Base-by-base conservation (phyloP, 371 early-diverging fungal species). In the Phascolomyces articulosus region DNA sequence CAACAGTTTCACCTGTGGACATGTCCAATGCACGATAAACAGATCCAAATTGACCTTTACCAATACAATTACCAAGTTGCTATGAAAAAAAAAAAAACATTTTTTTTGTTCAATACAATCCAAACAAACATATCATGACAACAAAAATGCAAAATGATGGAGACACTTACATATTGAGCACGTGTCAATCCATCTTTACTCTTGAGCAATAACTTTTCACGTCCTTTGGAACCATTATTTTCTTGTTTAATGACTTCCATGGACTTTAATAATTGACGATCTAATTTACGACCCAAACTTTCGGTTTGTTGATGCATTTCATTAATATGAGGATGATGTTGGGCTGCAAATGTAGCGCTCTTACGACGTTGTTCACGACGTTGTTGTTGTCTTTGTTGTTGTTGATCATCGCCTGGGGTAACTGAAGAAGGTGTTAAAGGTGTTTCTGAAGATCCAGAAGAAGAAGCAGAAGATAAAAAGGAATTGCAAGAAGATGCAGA, bases 31-130 rank as follows among this genome's bases (percentile, higher is more conserved):
- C 96, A 20, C 91, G 82, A 70, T 92, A 92, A 0, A 96, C 97
- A 7, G 90, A 79, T 10, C 95, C 97, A 70, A 95, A 96, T 53
- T 95, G 95, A 2, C 97, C 97, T 65, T 92, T 90, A 3, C 97
- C 97, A 38, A 96, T 93, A 66, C 94, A 94, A 65, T 91, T 91
- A 1, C 96, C 95, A 11, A 94, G 81, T 77, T 94, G 92, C 85
- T 86, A 67, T 16, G 21, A 38, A 24, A 24, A n/a, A n/a, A 6
- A 38, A 24, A 23, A 64, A 20, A 10, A 58, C n/a, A n/a, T 34
- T 40, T 21, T 10, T 51, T 16, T n/a, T 38, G 18, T 40, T 26
- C 16, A 29, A 26, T 3, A 55, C 20, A 13, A 34, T 34, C 11
- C 0, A 34, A 9, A 34, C 11, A 34, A 34, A 34, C 0, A 34